Evolutionary conservation across 371 early-diverging fungal species (phyloP), one percentile per base, ranked within the genome.

Genomic region (Mucor plumbeus): DNA sequence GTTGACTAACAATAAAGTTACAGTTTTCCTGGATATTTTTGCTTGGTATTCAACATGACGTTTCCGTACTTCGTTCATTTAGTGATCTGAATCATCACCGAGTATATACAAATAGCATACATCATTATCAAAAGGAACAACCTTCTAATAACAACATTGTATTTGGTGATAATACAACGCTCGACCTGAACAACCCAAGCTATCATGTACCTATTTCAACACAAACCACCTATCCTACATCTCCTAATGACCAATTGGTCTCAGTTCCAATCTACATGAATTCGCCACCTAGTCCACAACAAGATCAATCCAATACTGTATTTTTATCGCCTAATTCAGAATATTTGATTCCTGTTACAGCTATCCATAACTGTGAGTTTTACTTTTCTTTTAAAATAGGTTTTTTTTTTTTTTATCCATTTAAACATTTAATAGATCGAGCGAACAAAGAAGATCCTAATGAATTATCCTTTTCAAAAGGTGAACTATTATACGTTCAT

Each of bases 371-470:
- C 36, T 82, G 81, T 74, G 74, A 74, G 78, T 75, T 35, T 15
- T 11, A 5, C 4, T 38, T 19, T 26, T 21, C 17, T 19, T 34
- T 26, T 11, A 48, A 8, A 19, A 26, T 13, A 19, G 0, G 3
- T 4, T 19, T 19, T 26, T 11, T 8, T 26, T 9, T 1, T 0
- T 5, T 50, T 8, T n/a, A n/a, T n/a, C n/a, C n/a, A n/a, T 4
- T 50, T 11, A 44, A n/a, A 17, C 17, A 11, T 59, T 21, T 54
- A 54, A 7, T 64, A 86, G 86, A 92, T 69, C 80, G 86, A 34
- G 95, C 95, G 17, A 94, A 89, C 77, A 87, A 90, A 0, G 91
- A 91, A 38, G 97, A 97, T 77, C 91, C 93, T 17, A 92, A 92
- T 66, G 97, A 97, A 74, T 71, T 97, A 8, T 90, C 92, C 3